Base-by-base conservation (phyloP, 257 asterid species). In the Jacaranda mimosifolia region DNA sequence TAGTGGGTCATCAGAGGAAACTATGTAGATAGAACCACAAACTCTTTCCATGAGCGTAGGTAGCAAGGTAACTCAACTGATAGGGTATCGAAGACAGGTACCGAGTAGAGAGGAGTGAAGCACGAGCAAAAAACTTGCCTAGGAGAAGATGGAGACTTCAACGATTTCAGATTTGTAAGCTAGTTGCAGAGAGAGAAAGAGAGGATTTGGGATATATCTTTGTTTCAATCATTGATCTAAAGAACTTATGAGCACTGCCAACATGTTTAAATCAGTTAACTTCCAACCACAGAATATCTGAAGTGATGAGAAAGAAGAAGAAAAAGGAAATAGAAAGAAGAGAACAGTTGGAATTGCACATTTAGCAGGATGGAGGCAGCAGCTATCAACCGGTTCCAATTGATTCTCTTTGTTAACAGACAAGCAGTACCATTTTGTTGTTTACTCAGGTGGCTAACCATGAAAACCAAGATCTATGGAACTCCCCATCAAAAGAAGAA, bases 341-440 rank as follows among this genome's bases (percentile, higher is more conserved):
- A 12, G 63, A 62, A 55, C 48, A 65, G 48, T 66, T 59, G 72
- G 53, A 77, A 56, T 57, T 59, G 64, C 63, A 48, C 52, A 51
- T 56, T 26, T 36, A 60, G 72, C 78, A 35, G 19, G 46, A 67
- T 19, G 38, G 26, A 56, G 58, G 77, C 78, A 65, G 57, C 58
- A 70, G 18, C 9, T 14, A 73, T 32, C 53, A 39, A 53, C 51
- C 48, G 40, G 70, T 9, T 15, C 32, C 13, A 71, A 67, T 40
- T 1, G 12, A 32, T 42, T 64, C 62, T 63, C 26, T 52, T 78
- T 8, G 53, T 39, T 36, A n/a, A 58, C 65, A 17, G 12, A 60
- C 45, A 68, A 77, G 57, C 51, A 17, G 72, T 35, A 52, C n/a
- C 10, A 49, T 3, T 67, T 14, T 51, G 73, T 51, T 67, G 45